Evolutionary conservation across 495 filamentous ascomycete species (phyloP).

Genomic region (Lindgomyces ingoldianus): DNA sequence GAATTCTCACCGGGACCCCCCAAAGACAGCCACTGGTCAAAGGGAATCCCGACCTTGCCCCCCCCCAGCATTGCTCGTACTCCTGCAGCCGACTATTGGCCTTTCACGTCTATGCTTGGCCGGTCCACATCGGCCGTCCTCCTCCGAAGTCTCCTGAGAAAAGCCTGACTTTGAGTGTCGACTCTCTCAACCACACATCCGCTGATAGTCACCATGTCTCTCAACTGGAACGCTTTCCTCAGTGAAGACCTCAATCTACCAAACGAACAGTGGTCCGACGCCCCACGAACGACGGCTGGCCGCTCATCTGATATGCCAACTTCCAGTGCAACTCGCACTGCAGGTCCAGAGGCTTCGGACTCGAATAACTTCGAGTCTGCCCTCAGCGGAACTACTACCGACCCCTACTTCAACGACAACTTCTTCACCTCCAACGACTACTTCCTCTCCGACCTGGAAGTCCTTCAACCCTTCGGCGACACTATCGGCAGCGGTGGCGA

Average conservation of each 20-base stretch:
- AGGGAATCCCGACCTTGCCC: neutral
- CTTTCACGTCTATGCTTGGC: slow-evolving; percentile 13
- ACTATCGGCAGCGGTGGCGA: slow-evolving; percentile 29
- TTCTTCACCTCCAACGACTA: slow-evolving; percentile 36
- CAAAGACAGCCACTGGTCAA: neutral
- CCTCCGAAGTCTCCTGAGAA: slow-evolving; percentile 34
- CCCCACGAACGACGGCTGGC: slow-evolving; percentile 14
- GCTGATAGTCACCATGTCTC: slow-evolving; percentile 32
- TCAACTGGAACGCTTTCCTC: slow-evolving; percentile 38
- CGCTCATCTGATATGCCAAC: slow-evolving; percentile 26
- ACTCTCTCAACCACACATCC: slow-evolving; percentile 4
- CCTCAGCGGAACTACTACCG: slow-evolving; percentile 14
- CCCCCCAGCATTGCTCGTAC: neutral
- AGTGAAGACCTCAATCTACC: slow-evolving; percentile 34
- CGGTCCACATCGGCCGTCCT: slow-evolving; percentile 8
- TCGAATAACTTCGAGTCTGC: slow-evolving; percentile 13
- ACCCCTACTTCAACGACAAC: slow-evolving; percentile 28
- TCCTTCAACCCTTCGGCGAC: slow-evolving; percentile 35
- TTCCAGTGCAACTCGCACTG: slow-evolving; percentile 20
- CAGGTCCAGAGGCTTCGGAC: slow-evolving; percentile 15
- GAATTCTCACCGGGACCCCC: neutral
- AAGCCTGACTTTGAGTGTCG: slow-evolving; percentile 7
- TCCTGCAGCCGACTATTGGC: slow-evolving; percentile 11
- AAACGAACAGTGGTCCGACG: slow-evolving; percentile 35
- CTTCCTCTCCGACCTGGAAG: slow-evolving; percentile 35